phyloP scores from a whole-genome alignment of 202 grass and related monocot genomes.

The Sporobolus alterniflorus region DNA sequence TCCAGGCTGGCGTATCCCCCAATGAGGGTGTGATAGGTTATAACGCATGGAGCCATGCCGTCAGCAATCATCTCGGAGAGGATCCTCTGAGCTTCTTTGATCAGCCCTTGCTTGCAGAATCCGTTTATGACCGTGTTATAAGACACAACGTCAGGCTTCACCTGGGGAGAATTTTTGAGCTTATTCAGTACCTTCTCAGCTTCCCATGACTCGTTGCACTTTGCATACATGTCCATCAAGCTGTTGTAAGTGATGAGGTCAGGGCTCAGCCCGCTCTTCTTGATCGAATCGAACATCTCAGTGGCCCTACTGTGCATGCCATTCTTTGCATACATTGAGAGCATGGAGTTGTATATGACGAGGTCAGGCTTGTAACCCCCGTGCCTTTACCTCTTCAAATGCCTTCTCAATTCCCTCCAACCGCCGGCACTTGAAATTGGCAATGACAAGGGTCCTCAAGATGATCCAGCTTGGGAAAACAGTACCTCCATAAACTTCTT shows the following conservation, averaged over 20 bases:
- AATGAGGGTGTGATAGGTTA: slow-evolving; percentile 84
- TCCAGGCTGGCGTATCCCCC: slow-evolving; percentile 66
- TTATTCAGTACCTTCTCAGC: slow-evolving; percentile 77
- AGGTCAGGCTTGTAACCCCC: slow-evolving; percentile 90
- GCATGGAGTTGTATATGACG: slow-evolving; percentile 88
- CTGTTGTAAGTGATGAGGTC: slow-evolving; percentile 89
- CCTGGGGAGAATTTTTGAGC: slow-evolving; percentile 50
- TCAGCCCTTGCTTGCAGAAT: slow-evolving; percentile 91
- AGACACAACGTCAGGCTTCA: slow-evolving; percentile 80
- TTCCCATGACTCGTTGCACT: slow-evolving; percentile 76
- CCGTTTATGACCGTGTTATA: slow-evolving; percentile 98
- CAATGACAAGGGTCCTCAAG: slow-evolving; percentile 76
- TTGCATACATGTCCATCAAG: slow-evolving; percentile 94
- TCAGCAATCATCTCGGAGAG: slow-evolving; percentile 78
- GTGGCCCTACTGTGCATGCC: slow-evolving; percentile 65
- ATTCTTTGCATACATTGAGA: slow-evolving; percentile 81
- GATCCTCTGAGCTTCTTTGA: slow-evolving; percentile 82
- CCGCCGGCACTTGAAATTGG: slow-evolving; percentile 79
- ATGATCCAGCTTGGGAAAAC: slow-evolving; percentile 92
- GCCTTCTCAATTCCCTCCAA: slow-evolving; percentile 66
- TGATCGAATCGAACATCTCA: slow-evolving; percentile 61
- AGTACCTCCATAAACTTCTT: slow-evolving; percentile 62
- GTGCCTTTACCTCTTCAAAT: slow-evolving; percentile 72
- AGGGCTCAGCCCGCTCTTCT: slow-evolving; percentile 59
- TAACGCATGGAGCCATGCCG: slow-evolving; percentile 60